Evolutionary conservation across 306 rosid species (phyloP), one percentile per base, ranked within the genome.

Genomic region (Psophocarpus tetragonolobus): DNA sequence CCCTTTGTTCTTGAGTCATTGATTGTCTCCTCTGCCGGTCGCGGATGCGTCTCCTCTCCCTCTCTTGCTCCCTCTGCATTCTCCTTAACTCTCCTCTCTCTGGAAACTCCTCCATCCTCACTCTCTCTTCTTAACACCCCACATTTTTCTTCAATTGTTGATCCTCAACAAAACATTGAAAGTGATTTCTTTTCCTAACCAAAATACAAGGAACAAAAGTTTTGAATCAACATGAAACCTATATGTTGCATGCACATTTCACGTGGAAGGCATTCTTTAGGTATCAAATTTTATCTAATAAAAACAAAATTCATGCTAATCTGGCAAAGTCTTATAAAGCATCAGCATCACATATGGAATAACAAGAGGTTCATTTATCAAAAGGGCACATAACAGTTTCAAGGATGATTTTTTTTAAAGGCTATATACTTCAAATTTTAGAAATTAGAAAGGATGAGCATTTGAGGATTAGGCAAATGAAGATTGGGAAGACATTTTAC

Each of bases 1-100:
- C 97, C 50, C 93, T 87, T 80, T 93, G 98, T 47, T 93, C 98
- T 45, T 85, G 69, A 8, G 89, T 91, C 98, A 91, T 93, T 1
- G 97, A 84, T 53, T 87, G 95, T 75, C 98, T 83, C 80, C 96
- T 90, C 39, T 91, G 85, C 56, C 93, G 69, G 76, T 93, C 98
- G 17, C 97, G 84, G 7, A 90, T 60, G 0, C 98, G 91, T 4
- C 98, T 85, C 38, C 96, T 89, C 70, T 90, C 94, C 41, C 94
- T 82, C 68, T 91, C 98, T 73, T 84, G 87, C 44, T 91, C 98
- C 44, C 92, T 86, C 32, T 83, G 90, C 81, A 76, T 73, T 78
- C 83, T 88, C 35, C 85, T 41, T 36, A 75, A 5, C 36, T 84
- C 93, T 6, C 50, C 79, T 71, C 86, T 85, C 76, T 83, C 86